Percentiles rank a stretch among this genome's conserved stretches.
Conservation (phyloP, 805 yeast genomes). For the Zygosaccharomyces bailii region DNA sequence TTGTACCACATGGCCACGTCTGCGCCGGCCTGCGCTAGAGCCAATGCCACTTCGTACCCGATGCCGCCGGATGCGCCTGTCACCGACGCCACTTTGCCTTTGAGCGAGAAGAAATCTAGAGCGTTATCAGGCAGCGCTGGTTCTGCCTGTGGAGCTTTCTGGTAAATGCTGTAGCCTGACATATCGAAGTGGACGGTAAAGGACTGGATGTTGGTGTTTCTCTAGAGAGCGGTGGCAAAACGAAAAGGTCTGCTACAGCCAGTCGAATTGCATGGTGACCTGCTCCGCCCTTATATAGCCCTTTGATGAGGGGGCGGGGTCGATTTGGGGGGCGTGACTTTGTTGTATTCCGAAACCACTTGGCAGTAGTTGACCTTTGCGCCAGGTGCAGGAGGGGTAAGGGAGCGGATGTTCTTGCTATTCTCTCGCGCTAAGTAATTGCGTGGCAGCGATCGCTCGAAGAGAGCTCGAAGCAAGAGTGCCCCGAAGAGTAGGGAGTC, state of each 20-base stretch:
- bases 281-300: background rate
- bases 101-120: constrained; percentile 68
- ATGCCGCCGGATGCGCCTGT: constrained; percentile 88
- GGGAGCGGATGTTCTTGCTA: background rate
- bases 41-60: constrained; percentile 78
- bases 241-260: background rate
- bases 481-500: background rate
- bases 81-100: constrained; percentile 77
- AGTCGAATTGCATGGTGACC: no score
- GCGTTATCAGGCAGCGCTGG: constrained; percentile 48
- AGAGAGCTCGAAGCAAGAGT: background rate
- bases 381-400: background rate
- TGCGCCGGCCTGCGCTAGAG: constrained; percentile 84
- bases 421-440: background rate
- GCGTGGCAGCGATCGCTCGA: background rate
- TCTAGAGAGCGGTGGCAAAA: no score
- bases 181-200: no score
- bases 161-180: constrained; percentile 24
- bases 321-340: background rate
- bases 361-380: no score
- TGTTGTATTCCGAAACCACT: background rate
- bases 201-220: no score
- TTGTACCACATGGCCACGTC: constrained; percentile 70
- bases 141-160: no score
- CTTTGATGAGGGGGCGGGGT: background rate